Conservation (phyloP, 2,329 filamentous ascomycete genomes). For the Sarocladium strictum region DNA sequence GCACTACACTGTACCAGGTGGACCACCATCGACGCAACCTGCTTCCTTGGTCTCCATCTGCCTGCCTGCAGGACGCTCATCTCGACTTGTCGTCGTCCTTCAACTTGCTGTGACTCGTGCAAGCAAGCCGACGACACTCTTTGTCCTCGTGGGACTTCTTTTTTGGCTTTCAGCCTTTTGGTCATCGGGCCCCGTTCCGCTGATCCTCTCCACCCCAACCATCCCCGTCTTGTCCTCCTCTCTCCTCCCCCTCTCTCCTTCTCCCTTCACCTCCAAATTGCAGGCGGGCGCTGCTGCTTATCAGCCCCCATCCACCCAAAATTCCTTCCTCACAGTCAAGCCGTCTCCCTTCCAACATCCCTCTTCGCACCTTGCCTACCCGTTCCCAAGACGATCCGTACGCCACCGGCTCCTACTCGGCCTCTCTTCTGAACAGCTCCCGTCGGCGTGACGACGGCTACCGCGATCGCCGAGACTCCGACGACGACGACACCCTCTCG, state of each 20-base stretch:
- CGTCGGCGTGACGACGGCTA: conserved; percentile 27
- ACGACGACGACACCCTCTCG: conserved; percentile 50
- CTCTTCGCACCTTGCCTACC: conserved; percentile 66
- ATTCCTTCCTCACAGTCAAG: conserved; percentile 71
- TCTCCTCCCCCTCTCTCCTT: conserved; percentile 25
- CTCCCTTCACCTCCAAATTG: conserved; percentile 25
- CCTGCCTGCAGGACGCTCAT: background rate
- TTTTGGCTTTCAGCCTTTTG: background rate
- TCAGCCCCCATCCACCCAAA: conserved; percentile 74
- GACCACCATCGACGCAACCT: conserved; percentile 4
- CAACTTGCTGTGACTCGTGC: conserved; percentile 3
- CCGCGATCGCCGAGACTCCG: conserved; percentile 37
- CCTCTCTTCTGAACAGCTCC: conserved; percentile 26
- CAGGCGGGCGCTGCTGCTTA: conserved; percentile 65
- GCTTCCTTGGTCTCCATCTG: conserved; percentile 7
- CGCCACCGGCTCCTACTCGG: conserved; percentile 35
- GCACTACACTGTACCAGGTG: background rate
- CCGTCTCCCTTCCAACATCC: conserved; percentile 78
- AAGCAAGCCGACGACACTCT: background rate
- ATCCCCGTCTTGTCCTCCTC: conserved; percentile 16
- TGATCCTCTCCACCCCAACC: background rate
- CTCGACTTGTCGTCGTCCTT: no score
- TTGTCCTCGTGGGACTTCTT: background rate
- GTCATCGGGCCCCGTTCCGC: conserved; percentile 5
- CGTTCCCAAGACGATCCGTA: conserved; percentile 25